Conservation (phyloP, 176 grass and related monocot species). For the Carex cristatella region DNA sequence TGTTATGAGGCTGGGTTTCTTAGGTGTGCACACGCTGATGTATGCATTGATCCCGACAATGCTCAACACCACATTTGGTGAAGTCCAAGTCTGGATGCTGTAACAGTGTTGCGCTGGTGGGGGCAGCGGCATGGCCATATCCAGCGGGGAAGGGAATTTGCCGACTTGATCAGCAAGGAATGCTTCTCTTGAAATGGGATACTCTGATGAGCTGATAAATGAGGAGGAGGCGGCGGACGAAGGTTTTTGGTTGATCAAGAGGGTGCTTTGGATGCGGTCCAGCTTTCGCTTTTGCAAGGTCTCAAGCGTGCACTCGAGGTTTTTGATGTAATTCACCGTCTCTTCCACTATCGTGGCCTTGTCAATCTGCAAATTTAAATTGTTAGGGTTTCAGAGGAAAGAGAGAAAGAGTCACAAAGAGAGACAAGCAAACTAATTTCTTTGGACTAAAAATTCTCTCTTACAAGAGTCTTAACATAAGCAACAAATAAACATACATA, state of each 20-base stretch:
- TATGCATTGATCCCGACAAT: slow-evolving; percentile 30
- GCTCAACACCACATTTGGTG: slow-evolving; percentile 47
- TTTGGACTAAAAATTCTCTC: too few relatives aligned
- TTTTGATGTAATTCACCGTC: slow-evolving; percentile 57
- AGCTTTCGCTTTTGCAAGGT: slow-evolving; percentile 44
- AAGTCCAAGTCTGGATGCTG: slow-evolving; percentile 51
- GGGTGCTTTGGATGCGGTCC: neutral
- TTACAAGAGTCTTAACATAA: too few relatives aligned
- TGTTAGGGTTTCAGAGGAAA: too few relatives aligned
- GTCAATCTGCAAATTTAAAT: slow-evolving; percentile 33
- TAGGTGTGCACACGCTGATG: slow-evolving; percentile 31
- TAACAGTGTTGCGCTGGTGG: neutral
- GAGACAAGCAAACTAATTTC: too few relatives aligned
- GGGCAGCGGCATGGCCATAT: neutral
- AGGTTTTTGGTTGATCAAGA: neutral
- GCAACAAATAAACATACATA: too few relatives aligned
- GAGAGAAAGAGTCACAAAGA: too few relatives aligned
- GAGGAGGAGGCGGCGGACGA: neutral
- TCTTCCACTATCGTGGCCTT: slow-evolving; percentile 52
- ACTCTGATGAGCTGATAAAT: neutral
- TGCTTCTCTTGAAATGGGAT: slow-evolving; percentile 17
- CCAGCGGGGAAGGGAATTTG: neutral
- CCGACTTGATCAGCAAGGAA: slow-evolving; percentile 34
- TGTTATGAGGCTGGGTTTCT: slow-evolving; percentile 27
- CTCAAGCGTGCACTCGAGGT: slow-evolving; percentile 30